Conservation (phyloP, 495 filamentous ascomycete species). For the Diplogelasinospora grovesii region DNA sequence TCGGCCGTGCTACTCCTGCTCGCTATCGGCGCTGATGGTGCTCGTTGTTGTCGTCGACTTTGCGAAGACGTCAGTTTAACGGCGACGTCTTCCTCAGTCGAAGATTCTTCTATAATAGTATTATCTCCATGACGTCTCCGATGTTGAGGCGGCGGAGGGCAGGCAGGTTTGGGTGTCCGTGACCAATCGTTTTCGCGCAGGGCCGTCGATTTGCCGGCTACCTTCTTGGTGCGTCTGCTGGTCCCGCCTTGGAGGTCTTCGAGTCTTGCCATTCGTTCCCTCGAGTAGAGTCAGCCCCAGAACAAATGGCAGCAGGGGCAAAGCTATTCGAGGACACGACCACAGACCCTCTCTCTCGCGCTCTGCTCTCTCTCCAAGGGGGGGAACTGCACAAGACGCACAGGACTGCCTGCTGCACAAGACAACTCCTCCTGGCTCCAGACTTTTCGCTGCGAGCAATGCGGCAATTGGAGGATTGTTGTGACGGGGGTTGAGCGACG, state of each 20-base stretch:
- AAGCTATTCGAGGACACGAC: too few species aligned
- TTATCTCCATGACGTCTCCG: conserved; percentile 27
- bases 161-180: conserved; percentile 22
- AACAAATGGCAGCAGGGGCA: too few species aligned
- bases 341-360: too few species aligned
- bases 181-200: conserved; percentile 37
- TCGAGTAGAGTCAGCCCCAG: conserved; percentile 33
- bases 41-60: conserved; percentile 2
- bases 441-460: too few species aligned
- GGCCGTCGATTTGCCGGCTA: conserved; percentile 26
- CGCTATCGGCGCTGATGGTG: conserved; percentile 14
- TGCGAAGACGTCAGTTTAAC: conserved; percentile 16
- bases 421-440: too few species aligned
- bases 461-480: conserved; percentile 6
- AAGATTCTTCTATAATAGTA: too few species aligned
- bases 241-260: conserved; percentile 24
- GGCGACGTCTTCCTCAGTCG: conserved; percentile 12
- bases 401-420: too few species aligned
- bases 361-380: too few species aligned
- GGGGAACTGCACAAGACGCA: too few species aligned
- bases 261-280: conserved; percentile 38
- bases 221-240: conserved; percentile 29
- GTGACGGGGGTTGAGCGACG: conserved; percentile 16
- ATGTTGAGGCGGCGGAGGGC: conserved; percentile 39
- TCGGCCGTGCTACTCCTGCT: too few species aligned